These are phyloP conservation scores for Venturia oleaginea DNA, from an alignment of 2,329 filamentous ascomycete genomes.

Conservation along the genomic window DNA sequence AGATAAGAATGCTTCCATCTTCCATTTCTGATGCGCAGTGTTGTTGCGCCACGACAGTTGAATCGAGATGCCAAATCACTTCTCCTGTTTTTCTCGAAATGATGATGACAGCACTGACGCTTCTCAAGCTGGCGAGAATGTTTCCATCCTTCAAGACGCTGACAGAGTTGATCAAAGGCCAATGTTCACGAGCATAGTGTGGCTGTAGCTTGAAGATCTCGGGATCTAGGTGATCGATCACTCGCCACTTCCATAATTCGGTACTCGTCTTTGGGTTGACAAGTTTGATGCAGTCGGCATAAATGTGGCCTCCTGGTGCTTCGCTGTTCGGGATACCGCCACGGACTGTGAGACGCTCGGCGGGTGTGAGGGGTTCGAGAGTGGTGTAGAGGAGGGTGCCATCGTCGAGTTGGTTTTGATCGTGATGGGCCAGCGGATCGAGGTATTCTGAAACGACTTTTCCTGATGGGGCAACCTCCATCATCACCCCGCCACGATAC, in stretches of 20 bases:
- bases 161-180: conserved; percentile 38
- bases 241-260: conserved; percentile 36
- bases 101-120: conserved; percentile 34
- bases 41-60: conserved; percentile 35
- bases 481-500: conserved; percentile 39
- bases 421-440: conserved; percentile 37
- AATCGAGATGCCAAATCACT: conserved; percentile 35
- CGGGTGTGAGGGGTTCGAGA: conserved; percentile 30
- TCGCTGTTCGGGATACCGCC: conserved; percentile 36
- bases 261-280: conserved; percentile 29
- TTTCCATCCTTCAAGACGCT: conserved; percentile 31
- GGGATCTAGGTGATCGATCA: conserved; percentile 32
- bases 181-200: conserved; percentile 35
- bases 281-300: conserved; percentile 37
- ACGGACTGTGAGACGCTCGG: conserved; percentile 28
- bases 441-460: conserved; percentile 32
- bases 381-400: conserved; percentile 36
- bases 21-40: conserved; percentile 36
- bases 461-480: conserved; percentile 31
- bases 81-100: conserved; percentile 33
- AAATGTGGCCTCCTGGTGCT: conserved; percentile 28
- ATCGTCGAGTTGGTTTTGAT: conserved; percentile 37
- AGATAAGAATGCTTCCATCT: conserved; percentile 36
- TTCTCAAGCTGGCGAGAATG: conserved; percentile 36
- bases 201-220: conserved; percentile 33